Base-by-base conservation (phyloP, 768 basidiomycete genomes). In the Macrolepiota albuminosa region DNA sequence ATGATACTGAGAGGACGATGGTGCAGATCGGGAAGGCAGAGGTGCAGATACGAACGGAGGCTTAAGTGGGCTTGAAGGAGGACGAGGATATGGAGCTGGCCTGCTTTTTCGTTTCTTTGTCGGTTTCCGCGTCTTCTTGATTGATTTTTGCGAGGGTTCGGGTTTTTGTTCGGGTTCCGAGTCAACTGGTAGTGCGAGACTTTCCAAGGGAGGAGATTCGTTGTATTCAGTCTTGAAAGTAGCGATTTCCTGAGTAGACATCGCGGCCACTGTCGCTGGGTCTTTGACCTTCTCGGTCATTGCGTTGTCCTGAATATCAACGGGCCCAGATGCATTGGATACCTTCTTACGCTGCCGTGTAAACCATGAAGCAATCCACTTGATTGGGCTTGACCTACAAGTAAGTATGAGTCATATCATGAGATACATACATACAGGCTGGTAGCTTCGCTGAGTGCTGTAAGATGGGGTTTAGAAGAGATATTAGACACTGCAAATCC, bases 351-450 rank as follows among this genome's bases (percentile, higher is more conserved):
- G 62, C 54, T 71, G 69, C 9, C 72, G 69, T 47, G 61, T 63
- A 34, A 73, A 72, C 75, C 74, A 77, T 34, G 70, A 68, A 34
- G 62, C 54, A 24, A 77, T 75, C 76, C 76, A 76, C 61, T 70
- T 71, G 26, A 49, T 26, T 31, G 73, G 65, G 37, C 75, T 75
- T 60, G 52, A 49, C 18, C 14, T 45, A 45, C 24, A 26, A 39
- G 18, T 26, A 11, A 46, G 42, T 29, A 45, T 21, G 37, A 49
- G 11, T 49, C 56, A 51, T 39, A 49, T 49, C 54, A n/a, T 59
- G 1, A 42, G 7, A 43, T 34, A 42, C 48, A 58, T 33, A 68
- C 75, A 63, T 70, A 76, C 76, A 77, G 66, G 57, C 70, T 69
- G n/a, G 69, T 73, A 49, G 71, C 64, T 13, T 66, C 63, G 59